Base-by-base conservation (phyloP, 768 basidiomycete species). In the Roridomyces roridus region DNA sequence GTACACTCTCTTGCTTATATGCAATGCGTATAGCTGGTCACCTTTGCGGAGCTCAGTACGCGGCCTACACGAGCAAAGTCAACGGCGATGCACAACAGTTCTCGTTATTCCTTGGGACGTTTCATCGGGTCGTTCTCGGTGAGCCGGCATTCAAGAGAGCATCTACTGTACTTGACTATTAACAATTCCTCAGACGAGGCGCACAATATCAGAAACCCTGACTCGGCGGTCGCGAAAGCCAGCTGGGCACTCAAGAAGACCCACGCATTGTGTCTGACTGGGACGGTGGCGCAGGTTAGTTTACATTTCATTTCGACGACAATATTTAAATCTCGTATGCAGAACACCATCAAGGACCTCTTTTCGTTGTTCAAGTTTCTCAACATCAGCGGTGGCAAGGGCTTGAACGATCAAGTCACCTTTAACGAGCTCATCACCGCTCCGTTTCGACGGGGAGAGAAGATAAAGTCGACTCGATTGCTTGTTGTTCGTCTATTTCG, bases 161-260 rank as follows among this genome's bases (percentile, higher is more conserved):
- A 6, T 15, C 14, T n/a, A n/a, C n/a, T n/a, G n/a, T n/a, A n/a
- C n/a, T n/a, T n/a, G n/a, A n/a, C n/a, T n/a, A n/a, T n/a, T n/a
- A n/a, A n/a, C n/a, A n/a, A n/a, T n/a, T n/a, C n/a, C 10, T 17
- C 18, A 55, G 53, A 55, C 7, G 53, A 55, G 39, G 53, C 53
- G 9, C 53, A 55, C 8, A 18, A 28, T 8, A 46, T 55, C 26
- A 26, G 53, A 7, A 55, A 55, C 39, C 53, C 53, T 6, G 53
- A 55, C 3, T 21, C 53, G 6, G 45, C 45, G 2, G 47, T 37
- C 37, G 53, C 53, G 21, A 55, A 47, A 20, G 53, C 53, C 17
- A 34, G 53, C 15, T 55, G 53, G 53, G 53, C 44, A 4, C 53
- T 55, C 21, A 46, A 34, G n/a, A 55, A 55, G 41, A 23, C 25